These are phyloP conservation scores for Aureobasidium lini DNA, from an alignment of 2,329 filamentous ascomycete species.

Conservation along the genomic window DNA sequence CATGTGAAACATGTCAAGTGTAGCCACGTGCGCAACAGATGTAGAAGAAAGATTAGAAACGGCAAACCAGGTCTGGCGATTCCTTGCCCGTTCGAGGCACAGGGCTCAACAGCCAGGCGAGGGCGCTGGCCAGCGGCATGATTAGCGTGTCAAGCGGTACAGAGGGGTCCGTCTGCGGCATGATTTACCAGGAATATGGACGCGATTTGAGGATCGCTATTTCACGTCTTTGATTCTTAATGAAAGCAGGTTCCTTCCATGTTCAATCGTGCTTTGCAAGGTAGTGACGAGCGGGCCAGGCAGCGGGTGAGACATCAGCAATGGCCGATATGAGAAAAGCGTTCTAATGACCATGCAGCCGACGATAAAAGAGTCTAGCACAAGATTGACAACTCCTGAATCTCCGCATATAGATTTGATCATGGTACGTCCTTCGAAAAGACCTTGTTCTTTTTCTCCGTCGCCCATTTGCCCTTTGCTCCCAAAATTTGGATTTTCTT, in stretches of 20 bases:
- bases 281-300: neutral
- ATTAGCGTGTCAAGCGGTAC: slow-evolving; percentile 7
- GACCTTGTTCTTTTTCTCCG: neutral
- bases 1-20: neutral
- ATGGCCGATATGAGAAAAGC: neutral
- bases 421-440: neutral
- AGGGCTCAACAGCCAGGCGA: neutral
- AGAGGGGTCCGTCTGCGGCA: neutral
- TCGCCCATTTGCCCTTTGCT: neutral
- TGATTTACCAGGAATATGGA: neutral
- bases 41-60: neutral
- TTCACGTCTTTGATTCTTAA: neutral
- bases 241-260: neutral
- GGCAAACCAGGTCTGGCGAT: neutral
- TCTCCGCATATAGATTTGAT: slow-evolving; percentile 8
- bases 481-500: neutral
- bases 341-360: slow-evolving; percentile 1
- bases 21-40: neutral
- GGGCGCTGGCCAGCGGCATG: slow-evolving; percentile 1
- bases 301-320: slow-evolving; percentile 5
- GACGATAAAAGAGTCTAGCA: slow-evolving; percentile 7
- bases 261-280: neutral
- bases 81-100: neutral
- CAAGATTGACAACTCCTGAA: slow-evolving; percentile 8
- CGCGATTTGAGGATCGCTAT: neutral